phyloP scores from a whole-genome alignment of 495 filamentous ascomycete species.

The Bacidia gigantensis region DNA sequence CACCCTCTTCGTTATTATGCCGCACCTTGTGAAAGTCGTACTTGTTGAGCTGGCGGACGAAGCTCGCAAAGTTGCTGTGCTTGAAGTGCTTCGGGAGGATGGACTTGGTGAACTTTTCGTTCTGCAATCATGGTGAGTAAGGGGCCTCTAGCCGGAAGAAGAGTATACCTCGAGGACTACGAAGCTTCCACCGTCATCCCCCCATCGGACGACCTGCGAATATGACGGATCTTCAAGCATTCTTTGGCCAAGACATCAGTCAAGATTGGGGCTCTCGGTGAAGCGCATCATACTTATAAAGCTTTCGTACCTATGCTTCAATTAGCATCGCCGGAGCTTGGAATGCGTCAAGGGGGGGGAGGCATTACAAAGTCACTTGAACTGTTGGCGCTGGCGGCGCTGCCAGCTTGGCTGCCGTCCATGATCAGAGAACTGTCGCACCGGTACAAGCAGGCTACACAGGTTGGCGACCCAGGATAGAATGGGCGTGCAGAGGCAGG shows the following conservation, averaged over 20 bases:
- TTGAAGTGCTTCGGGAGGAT: conserved; percentile 99
- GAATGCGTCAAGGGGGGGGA: neutral
- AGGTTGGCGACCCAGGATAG: too few relatives aligned
- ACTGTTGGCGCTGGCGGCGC: conserved; percentile 45
- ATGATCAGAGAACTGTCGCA: conserved; percentile 20
- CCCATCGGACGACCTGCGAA: conserved; percentile 87
- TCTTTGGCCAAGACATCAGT: conserved; percentile 36
- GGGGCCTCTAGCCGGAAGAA: neutral
- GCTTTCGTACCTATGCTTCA: conserved; percentile 73
- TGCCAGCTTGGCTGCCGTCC: conserved; percentile 35
- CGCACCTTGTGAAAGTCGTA: conserved; percentile 99
- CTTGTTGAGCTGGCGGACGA: conserved; percentile 97
- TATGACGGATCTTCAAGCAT: conserved; percentile 97
- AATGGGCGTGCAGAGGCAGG: too few relatives aligned
- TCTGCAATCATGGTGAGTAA: conserved; percentile 37
- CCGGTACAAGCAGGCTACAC: neutral
- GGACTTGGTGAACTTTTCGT: conserved; percentile 94
- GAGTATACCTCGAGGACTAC: conserved; percentile 81
- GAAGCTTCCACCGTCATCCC: conserved; percentile 86
- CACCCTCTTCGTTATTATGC: conserved; percentile 88
- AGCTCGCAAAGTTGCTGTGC: conserved; percentile 98
- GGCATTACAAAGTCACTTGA: conserved; percentile 71
- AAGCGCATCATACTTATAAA: conserved; percentile 69
- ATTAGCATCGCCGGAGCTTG: neutral
- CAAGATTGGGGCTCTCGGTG: conserved; percentile 7